Base-by-base conservation (phyloP, 352 stramenopile genomes). In the Globisporangium solare region DNA sequence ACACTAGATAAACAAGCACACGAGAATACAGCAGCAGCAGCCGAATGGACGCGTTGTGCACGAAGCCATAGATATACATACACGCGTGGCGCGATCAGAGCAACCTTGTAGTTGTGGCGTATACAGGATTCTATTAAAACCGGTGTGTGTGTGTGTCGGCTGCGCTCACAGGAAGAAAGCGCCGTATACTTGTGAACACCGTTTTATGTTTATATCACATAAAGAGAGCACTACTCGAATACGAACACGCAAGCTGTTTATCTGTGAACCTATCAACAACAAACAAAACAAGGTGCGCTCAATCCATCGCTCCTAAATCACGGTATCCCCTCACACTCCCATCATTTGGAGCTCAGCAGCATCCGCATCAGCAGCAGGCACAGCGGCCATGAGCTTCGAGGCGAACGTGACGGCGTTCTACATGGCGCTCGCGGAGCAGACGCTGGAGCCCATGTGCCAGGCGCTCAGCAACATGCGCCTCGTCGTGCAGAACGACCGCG, bases 371-470 rank as follows among this genome's bases (percentile, higher is more conserved):
- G 18, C 39, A 43, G 39, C 7, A 43, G 15, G 37, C 10, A 15
- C 6, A 46, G 18, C 12, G 48, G 42, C 32, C 45, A 90, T 87
- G 77, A 76, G 70, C 70, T 93, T 93, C 60, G 74, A 93, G 61
- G 76, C 89, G 58, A 84, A 81, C 67, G 70, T 93, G 64, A 89
- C 71, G 58, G 64, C 73, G 57, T 93, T 93, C 68, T 89, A 91
- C 73, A 78, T 89, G 76, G 83, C 74, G 54, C 71, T 89, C 47
- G 83, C 83, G 21, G 83, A 93, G 68, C 65, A 88, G 43, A 72
- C 84, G 56, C 58, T 91, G 31, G 83, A 91, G 42, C 67, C 71
- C 40, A 73, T 86, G 47, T 85, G 76, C 43, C 78, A 86, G 53
- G 70, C 80, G 43, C 66, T 90, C 3, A 53, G 61, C 45, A 73